phyloP scores from a whole-genome alignment of 306 rosid species.

The Prunus fruticosa region DNA sequence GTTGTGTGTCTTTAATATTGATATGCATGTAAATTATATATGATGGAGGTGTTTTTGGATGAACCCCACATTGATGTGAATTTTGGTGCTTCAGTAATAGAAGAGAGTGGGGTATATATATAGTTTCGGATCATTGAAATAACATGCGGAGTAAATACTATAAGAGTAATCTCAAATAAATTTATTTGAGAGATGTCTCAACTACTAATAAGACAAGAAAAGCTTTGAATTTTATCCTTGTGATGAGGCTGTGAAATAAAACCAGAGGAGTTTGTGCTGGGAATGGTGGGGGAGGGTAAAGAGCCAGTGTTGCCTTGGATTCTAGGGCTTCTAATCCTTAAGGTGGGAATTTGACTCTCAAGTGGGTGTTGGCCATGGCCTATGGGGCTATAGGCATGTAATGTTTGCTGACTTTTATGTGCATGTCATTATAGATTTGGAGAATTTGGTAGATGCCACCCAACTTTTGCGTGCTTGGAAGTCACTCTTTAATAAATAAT shows the following conservation, averaged over 20 bases:
- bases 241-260: slow-evolving; percentile 5
- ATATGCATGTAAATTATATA: slow-evolving; percentile 1
- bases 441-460: slow-evolving; percentile 44
- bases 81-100: slow-evolving; percentile 26
- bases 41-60: slow-evolving; percentile 47
- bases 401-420: slow-evolving; percentile 7
- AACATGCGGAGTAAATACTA: not conserved
- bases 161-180: not conserved
- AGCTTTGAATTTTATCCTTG: not conserved
- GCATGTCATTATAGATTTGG: slow-evolving; percentile 20
- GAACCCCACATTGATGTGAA: slow-evolving; percentile 46
- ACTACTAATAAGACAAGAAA: too few species aligned
- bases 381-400: slow-evolving; percentile 16
- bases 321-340: slow-evolving; percentile 50
- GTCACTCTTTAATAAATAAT: slow-evolving; percentile 39
- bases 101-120: slow-evolving; percentile 34
- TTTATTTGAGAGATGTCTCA: too few species aligned
- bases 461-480: slow-evolving; percentile 49
- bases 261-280: slow-evolving; percentile 43
- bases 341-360: slow-evolving; percentile 36
- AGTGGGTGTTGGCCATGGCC: slow-evolving; percentile 59
- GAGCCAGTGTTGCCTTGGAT: slow-evolving; percentile 63
- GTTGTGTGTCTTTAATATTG: slow-evolving; percentile 36
- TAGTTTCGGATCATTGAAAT: not conserved
- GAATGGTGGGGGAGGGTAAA: slow-evolving; percentile 59